Conservation (phyloP, 2,329 filamentous ascomycete species). For the Sporothrix variecibatus region DNA sequence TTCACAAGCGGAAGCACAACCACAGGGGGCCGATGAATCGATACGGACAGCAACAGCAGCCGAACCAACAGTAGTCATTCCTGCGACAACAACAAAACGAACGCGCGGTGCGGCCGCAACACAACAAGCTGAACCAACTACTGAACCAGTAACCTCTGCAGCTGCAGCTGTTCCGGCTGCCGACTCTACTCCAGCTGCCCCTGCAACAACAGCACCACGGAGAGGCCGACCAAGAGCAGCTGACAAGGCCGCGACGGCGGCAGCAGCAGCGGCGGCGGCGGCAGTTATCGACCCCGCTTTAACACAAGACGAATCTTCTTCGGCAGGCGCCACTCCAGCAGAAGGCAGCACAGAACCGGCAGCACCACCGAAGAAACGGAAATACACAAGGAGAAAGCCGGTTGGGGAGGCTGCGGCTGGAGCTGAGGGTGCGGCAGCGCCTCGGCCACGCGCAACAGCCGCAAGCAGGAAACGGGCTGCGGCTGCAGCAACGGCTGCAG, state of each 20-base stretch:
- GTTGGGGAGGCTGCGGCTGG: not conserved
- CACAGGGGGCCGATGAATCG: not conserved
- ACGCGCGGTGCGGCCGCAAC: not conserved
- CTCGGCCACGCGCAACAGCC: not conserved
- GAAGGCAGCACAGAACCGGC: not conserved
- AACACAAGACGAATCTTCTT: not conserved
- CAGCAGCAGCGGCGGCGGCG: not conserved
- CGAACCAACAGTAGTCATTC: not conserved
- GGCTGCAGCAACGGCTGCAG: not conserved
- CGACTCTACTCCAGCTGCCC: not conserved
- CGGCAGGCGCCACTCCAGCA: not conserved
- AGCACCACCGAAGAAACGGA: constrained; percentile 22
- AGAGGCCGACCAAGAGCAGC: constrained; percentile 16
- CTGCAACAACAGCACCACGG: not conserved
- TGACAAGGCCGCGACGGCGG: not conserved
- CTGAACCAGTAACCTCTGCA: not conserved
- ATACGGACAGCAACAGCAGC: not conserved
- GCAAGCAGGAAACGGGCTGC: constrained; percentile 1
- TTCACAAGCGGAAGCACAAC: not conserved
- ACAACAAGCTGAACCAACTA: not conserved
- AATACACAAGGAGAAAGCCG: constrained; percentile 24
- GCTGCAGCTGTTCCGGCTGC: not conserved
- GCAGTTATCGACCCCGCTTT: not conserved
- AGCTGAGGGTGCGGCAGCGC: not conserved
- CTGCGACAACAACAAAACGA: not conserved